These are phyloP conservation scores for Citrullus mucosospermus DNA, from an alignment of 306 rosid genomes.

Conservation along the genomic window DNA sequence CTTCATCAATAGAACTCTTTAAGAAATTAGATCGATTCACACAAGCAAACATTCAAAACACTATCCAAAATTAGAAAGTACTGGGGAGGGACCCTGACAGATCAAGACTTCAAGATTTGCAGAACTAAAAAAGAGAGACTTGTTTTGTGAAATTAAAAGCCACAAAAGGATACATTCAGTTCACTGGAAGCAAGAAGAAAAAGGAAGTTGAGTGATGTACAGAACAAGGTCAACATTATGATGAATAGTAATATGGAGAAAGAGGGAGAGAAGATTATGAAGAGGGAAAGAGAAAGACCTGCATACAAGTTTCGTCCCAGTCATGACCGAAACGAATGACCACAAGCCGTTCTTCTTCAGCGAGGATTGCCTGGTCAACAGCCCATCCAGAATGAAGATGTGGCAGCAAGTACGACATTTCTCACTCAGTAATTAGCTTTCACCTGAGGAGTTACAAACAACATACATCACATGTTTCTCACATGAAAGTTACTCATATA, in stretches of 20 bases:
- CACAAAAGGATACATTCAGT: not conserved
- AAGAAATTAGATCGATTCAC: not conserved
- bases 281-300: conserved; percentile 18
- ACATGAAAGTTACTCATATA: too few relatives aligned
- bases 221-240: not conserved
- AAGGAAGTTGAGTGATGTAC: not conserved
- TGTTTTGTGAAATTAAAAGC: not conserved
- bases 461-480: not conserved
- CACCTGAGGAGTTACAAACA: not conserved
- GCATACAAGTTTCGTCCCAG: conserved; percentile 89
- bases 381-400: conserved; percentile 88
- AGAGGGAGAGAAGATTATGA: not conserved
- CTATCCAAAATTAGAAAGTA: not conserved
- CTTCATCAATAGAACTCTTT: too few relatives aligned
- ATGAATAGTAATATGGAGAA: not conserved
- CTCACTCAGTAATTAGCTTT: not conserved
- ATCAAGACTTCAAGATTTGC: not conserved
- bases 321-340: conserved; percentile 66
- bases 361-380: conserved; percentile 78
- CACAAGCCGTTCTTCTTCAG: conserved; percentile 77
- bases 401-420: conserved; percentile 62
- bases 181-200: not conserved
- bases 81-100: not conserved
- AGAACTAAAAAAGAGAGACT: not conserved
- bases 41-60: not conserved